These are phyloP conservation scores for Licmophora abbreviata DNA, from an alignment of 108 stramenopile species.

Conservation along the genomic window DNA sequence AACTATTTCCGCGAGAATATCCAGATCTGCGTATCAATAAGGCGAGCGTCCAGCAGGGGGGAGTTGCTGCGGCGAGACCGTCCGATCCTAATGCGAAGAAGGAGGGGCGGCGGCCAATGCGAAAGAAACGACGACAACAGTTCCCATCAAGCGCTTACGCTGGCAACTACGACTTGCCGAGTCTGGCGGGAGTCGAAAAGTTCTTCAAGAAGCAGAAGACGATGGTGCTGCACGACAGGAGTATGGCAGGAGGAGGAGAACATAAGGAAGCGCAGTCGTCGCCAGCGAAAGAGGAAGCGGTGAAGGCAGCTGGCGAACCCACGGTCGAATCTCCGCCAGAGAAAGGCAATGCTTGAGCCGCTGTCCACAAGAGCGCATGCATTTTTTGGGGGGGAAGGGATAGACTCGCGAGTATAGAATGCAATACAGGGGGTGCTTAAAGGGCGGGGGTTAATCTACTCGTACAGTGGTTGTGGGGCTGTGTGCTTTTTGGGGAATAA, in stretches of 20 bases:
- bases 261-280: neutral
- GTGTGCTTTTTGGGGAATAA: no score
- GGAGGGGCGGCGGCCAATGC: slow-evolving; percentile 5
- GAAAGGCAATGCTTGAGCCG: no score
- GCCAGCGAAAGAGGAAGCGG: neutral
- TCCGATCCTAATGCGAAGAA: slow-evolving; percentile 1
- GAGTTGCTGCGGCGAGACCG: neutral
- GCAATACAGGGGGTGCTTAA: no score
- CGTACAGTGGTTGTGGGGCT: no score
- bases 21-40: neutral
- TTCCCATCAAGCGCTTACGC: neutral
- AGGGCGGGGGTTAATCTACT: no score
- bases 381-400: no score
- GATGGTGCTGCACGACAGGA: no score
- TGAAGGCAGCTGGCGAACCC: slow-evolving; percentile 1
- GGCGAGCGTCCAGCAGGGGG: neutral
- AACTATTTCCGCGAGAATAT: neutral
- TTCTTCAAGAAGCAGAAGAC: no score
- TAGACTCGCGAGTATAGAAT: no score
- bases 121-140: slow-evolving; percentile 4
- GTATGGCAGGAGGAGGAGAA: neutral
- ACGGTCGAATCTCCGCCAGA: no score
- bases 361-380: no score
- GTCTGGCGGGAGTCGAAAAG: slow-evolving; percentile 43
- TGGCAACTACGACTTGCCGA: slow-evolving; percentile 12